Evolutionary conservation across 108 stramenopile genomes (phyloP), one percentile per base, ranked within the genome.

Genomic region (Pseudonitzschia pungens): DNA sequence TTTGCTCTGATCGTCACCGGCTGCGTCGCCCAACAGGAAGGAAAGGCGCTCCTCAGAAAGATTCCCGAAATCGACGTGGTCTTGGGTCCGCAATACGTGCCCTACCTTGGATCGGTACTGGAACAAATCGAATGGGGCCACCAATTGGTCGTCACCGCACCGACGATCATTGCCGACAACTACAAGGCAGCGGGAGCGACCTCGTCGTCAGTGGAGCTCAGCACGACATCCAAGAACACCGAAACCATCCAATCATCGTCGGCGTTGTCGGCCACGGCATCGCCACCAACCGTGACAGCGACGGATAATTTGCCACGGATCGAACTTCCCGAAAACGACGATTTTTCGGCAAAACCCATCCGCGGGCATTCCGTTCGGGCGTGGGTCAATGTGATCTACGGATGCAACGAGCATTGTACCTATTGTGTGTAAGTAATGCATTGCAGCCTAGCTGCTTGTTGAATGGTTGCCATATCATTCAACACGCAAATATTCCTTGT

Each of bases 21-120:
- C 15, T 98, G 97, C 81, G 97, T 98, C 4, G 97, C 97, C 8
- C 97, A 98, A 72, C 97, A 98, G 76, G 97, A 98, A 80, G 97
- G 96, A 32, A 89, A 95, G 71, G 77, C 73, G 20, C 67, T 98
- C 15, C 72, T 98, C 60, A 64, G 85, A 45, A 81, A 93, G 36
- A 83, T 92, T 41, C 97, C 97, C 0, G 97, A 98, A 76, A 72
- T 98, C 28, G 97, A 98, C 72, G 69, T 95, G 26, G 97, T 98
- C 15, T 71, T 98, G 67, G 97, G 96, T 11, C 96, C 73, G n/a
- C 72, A 70, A 57, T 96, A 97, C 57, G 87, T 94, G 10, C 92
- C 94, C 65, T 81, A 70, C 68, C 48, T 85, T 36, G 44, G 42
- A 8, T 85, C 88, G 43, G 80, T 95, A 5, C 62, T 95, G 51